phyloP scores from a whole-genome alignment of 345 rosid genomes.

The Schrenkiella parvula region DNA sequence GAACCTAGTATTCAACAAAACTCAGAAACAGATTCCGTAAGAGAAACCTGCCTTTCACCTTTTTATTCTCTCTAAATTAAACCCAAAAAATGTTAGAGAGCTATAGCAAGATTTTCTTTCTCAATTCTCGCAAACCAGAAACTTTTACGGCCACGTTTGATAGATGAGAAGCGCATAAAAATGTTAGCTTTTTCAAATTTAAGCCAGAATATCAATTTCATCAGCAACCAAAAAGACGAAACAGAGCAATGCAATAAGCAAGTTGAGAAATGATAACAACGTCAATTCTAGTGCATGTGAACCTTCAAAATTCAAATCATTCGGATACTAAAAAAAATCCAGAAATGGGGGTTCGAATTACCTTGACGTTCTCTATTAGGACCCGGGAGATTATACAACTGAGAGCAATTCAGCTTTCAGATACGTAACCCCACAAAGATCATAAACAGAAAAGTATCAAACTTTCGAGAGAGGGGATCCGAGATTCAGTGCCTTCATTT shows the following conservation, averaged over 20 bases:
- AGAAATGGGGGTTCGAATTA: background rate
- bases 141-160: background rate
- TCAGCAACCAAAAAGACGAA: background rate
- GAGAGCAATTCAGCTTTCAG: background rate
- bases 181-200: background rate
- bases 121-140: background rate
- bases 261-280: background rate
- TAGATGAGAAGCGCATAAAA: background rate
- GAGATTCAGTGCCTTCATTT: conserved; percentile 22
- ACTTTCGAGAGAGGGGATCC: conserved; percentile 1
- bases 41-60: background rate
- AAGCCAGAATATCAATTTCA: background rate
- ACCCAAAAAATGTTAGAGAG: background rate
- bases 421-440: background rate
- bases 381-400: background rate
- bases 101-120: background rate
- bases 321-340: background rate
- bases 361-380: conserved; percentile 9
- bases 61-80: background rate
- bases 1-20: conserved; percentile 8
- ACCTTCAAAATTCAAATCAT: background rate
- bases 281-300: background rate
- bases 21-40: background rate
- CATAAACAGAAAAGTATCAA: background rate
- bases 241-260: background rate